Evolutionary conservation across 2,329 filamentous ascomycete species (phyloP).

Genomic region (Xylaria polymorpha): DNA sequence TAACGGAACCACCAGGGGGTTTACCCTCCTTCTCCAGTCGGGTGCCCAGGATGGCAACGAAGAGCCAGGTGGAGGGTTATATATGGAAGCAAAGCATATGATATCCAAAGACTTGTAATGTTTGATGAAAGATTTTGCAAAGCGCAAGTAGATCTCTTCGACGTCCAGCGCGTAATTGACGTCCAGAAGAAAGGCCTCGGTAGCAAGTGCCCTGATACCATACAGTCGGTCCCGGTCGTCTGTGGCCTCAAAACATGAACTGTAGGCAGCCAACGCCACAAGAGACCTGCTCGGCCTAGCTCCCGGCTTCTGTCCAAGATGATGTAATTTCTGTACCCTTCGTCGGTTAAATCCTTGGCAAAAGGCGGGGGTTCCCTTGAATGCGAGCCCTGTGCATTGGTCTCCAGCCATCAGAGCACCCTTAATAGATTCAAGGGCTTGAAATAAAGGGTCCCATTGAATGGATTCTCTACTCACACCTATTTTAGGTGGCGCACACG

Average conservation of each 20-base stretch:
- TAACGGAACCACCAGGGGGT: neutral
- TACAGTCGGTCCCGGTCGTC: constrained; percentile 1
- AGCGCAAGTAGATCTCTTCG: neutral
- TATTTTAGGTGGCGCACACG: no score
- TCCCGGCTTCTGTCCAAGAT: neutral
- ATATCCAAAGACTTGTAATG: constrained; percentile 5
- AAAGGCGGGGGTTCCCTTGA: neutral
- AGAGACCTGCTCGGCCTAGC: neutral
- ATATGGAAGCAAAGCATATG: constrained; percentile 6
- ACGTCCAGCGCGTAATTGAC: neutral
- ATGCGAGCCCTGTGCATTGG: neutral
- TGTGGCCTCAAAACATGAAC: neutral
- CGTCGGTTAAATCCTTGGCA: neutral
- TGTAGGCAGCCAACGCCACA: neutral
- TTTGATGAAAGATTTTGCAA: neutral
- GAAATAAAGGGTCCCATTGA: no score
- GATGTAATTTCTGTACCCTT: neutral
- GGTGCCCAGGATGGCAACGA: constrained; percentile 5
- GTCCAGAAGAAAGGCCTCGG: neutral
- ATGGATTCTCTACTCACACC: no score
- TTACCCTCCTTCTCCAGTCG: neutral
- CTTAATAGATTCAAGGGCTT: no score
- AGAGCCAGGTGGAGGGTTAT: constrained; percentile 4
- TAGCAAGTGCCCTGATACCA: neutral
- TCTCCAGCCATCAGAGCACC: neutral